These are phyloP conservation scores for Sphaerulina vaccinii DNA, from an alignment of 2,329 filamentous ascomycete genomes.

Conservation along the genomic window DNA sequence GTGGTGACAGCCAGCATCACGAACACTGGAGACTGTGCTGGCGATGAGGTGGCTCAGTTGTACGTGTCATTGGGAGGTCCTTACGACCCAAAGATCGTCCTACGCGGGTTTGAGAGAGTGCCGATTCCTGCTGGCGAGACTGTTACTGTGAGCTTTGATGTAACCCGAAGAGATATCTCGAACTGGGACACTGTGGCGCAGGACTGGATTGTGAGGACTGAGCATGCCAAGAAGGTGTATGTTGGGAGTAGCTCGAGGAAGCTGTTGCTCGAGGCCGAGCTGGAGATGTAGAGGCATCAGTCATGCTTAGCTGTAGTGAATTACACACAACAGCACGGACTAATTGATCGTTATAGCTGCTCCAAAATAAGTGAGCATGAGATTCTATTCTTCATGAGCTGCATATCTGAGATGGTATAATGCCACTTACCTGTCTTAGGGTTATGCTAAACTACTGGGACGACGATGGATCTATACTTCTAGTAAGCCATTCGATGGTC, in stretches of 20 bases:
- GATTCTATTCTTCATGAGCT: no score
- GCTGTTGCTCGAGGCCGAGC: conserved; percentile 14
- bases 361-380: no score
- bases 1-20: conserved; percentile 56
- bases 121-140: conserved; percentile 25
- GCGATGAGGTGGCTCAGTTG: conserved; percentile 58
- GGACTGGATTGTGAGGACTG: conserved; percentile 47
- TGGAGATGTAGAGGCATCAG: conserved; percentile 6
- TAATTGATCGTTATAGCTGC: no score
- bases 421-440: no score
- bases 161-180: conserved; percentile 24
- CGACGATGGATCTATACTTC: no score
- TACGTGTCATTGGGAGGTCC: conserved; percentile 41
- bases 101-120: conserved; percentile 43
- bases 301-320: no score
- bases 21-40: conserved; percentile 59
- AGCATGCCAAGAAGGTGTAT: conserved; percentile 30
- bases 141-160: conserved; percentile 21
- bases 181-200: conserved; percentile 27
- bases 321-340: no score
- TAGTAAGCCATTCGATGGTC: no score
- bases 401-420: no score
- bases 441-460: no score
- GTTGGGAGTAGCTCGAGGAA: conserved; percentile 35
- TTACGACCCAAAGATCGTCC: conserved; percentile 53